A percentile compares a stretch with the other conserved stretches of the same genome.
Conservation (phyloP, 2,329 filamentous ascomycete genomes). For the Alternaria sp. region DNA sequence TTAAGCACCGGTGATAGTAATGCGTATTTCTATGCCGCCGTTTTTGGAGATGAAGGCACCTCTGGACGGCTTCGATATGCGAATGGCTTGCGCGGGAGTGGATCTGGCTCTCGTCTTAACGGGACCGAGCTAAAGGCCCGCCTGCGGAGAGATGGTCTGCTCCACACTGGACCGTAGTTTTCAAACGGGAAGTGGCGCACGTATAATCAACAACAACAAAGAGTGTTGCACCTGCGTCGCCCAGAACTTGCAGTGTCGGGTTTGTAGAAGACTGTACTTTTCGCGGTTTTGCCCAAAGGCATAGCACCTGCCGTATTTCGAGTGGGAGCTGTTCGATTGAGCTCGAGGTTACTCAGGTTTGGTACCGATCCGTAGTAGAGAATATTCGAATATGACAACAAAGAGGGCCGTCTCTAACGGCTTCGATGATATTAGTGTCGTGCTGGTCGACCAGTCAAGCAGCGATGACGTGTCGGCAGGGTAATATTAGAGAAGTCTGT, state of each 20-base stretch:
- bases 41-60: neutral
- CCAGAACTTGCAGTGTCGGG: slow-evolving; percentile 3
- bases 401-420: slow-evolving; percentile 23
- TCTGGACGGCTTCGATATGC: slow-evolving; percentile 1
- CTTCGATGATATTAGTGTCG: slow-evolving; percentile 21
- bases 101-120: slow-evolving; percentile 5
- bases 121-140: slow-evolving; percentile 18
- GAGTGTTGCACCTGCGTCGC: neutral
- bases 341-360: slow-evolving; percentile 1
- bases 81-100: slow-evolving; percentile 9
- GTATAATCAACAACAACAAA: neutral
- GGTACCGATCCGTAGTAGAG: slow-evolving; percentile 32
- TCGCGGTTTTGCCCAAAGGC: slow-evolving; percentile 5
- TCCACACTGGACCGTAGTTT: slow-evolving; percentile 21
- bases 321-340: neutral
- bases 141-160: slow-evolving; percentile 8
- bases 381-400: slow-evolving; percentile 15
- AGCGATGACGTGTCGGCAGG: slow-evolving; percentile 11
- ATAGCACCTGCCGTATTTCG: slow-evolving; percentile 10
- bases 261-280: slow-evolving; percentile 8
- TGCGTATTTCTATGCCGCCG: neutral
- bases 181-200: slow-evolving; percentile 22
- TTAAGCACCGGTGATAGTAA: neutral
- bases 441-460: slow-evolving; percentile 23
- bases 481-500: slow-evolving; percentile 13